Base-by-base conservation (phyloP, 306 rosid genomes). In the Vigna trinervia region DNA sequence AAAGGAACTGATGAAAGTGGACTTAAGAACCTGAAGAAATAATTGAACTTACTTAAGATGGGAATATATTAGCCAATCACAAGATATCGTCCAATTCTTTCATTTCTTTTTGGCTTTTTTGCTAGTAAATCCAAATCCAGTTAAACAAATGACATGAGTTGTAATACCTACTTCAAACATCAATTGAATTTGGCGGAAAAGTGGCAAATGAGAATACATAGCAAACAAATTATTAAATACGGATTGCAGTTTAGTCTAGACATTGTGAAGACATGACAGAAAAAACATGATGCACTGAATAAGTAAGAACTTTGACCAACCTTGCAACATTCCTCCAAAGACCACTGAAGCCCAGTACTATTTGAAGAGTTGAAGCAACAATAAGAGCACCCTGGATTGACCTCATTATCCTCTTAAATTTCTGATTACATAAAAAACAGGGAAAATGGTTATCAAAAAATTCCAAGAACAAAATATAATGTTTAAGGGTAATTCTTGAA, bases 301-400 rank as follows among this genome's bases (percentile, higher is more conserved):
- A 41, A 72, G 65, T 47, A 41, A 73, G 65, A 78, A 78, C 36
- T 48, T 23, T 69, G 73, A 83, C 91, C 58, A 73, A 95, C 98
- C 97, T 92, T 84, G 97, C 83, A 83, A 92, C 97, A 74, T 92
- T 95, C 57, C 97, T 97, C 98, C 98, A 95, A 28, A 95, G 97
- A 84, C 98, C 98, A 77, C 98, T 95, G 86, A 95, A 95, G 81
- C 98, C 98, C 45, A 95, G 85, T 85, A 95, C 96, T 82, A 95
- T 95, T 86, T 95, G 98, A 86, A 95, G 97, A 80, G 97, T 92
- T 78, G 98, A 95, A 68, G 98, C 97, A 74, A 95, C 89, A 81
- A 95, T 92, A 74, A 95, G 92, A 75, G 98, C 88, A 41, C 98
- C 98, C 81, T 95, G 98, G 75, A 92, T 90, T 12, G 98, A 97